phyloP scores from a whole-genome alignment of 768 basidiomycete genomes.

The Kwoniella botswanensis region DNA sequence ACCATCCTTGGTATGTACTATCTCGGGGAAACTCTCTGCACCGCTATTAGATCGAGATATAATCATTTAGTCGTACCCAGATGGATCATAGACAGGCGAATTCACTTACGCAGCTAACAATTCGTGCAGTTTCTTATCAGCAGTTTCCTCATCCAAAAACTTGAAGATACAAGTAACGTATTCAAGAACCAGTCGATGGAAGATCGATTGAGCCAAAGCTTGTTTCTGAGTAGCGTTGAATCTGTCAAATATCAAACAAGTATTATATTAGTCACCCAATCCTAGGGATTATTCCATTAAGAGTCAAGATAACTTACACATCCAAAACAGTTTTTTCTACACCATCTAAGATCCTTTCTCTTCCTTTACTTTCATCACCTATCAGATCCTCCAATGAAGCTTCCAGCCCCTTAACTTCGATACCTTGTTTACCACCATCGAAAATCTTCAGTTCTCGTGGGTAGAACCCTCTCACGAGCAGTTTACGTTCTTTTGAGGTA shows the following conservation, averaged over 20 bases:
- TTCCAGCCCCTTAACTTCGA: slow-evolving; percentile 62
- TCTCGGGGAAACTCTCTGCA: slow-evolving; percentile 79
- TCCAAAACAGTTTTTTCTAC: slow-evolving; percentile 75
- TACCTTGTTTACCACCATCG: slow-evolving; percentile 48
- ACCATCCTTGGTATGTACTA: slow-evolving; percentile 93
- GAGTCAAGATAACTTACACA: slow-evolving; percentile 65
- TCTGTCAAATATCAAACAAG: slow-evolving; percentile 59
- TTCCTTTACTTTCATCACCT: slow-evolving; percentile 65
- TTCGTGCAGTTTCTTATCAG: slow-evolving; percentile 75
- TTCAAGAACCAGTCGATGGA: slow-evolving; percentile 86
- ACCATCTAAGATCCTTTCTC: slow-evolving; percentile 70
- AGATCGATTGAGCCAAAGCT: slow-evolving; percentile 80
- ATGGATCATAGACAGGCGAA: too few relatives aligned
- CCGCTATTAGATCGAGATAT: too few relatives aligned
- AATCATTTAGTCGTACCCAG: too few relatives aligned
- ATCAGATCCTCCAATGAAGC: slow-evolving; percentile 67
- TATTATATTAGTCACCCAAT: neutral
- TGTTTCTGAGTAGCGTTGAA: slow-evolving; percentile 93
- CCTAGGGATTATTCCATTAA: neutral
- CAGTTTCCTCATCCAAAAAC: slow-evolving; percentile 63
- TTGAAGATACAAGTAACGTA: slow-evolving; percentile 70
- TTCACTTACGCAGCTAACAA: slow-evolving; percentile 77
- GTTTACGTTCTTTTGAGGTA: slow-evolving; percentile 79
- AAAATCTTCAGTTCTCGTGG: slow-evolving; percentile 85
- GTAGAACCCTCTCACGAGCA: slow-evolving; percentile 84